These are phyloP conservation scores for Ganoderma lingzhi DNA, from an alignment of 1,284 basidiomycete genomes.

Conservation along the genomic window DNA sequence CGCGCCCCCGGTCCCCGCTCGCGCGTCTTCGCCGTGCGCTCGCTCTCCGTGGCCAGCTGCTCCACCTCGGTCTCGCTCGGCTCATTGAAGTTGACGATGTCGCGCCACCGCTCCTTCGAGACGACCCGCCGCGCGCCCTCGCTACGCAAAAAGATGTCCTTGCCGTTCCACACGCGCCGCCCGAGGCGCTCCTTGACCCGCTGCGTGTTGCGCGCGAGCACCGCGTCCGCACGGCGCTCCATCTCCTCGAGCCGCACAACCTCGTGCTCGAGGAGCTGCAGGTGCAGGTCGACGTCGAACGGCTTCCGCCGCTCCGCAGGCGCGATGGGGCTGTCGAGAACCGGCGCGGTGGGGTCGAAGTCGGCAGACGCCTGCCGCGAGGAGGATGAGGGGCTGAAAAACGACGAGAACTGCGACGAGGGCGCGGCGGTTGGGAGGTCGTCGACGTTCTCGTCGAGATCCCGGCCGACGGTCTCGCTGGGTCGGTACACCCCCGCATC, in stretches of 20 bases:
- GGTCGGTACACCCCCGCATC: constrained; percentile 24
- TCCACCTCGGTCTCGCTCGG: constrained; percentile 18
- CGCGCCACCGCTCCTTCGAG: constrained; percentile 46
- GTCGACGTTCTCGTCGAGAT: constrained; percentile 11
- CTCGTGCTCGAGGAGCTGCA: constrained; percentile 62
- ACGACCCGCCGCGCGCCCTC: constrained; percentile 41
- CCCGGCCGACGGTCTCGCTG: not conserved
- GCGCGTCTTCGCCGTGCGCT: not conserved
- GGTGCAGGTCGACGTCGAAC: constrained; percentile 64
- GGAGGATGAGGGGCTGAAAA: constrained; percentile 34
- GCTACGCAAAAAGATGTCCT: constrained; percentile 59
- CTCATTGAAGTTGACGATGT: constrained; percentile 41
- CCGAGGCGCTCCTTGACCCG: constrained; percentile 74
- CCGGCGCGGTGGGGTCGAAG: not conserved
- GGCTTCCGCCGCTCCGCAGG: constrained; percentile 36
- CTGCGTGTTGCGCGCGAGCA: constrained; percentile 59
- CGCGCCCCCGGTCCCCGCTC: not conserved
- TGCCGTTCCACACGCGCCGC: constrained; percentile 70
- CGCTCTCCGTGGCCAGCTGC: not conserved
- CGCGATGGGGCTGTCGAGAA: not conserved
- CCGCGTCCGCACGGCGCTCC: constrained; percentile 47
- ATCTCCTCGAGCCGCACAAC: constrained; percentile 56
- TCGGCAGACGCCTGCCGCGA: not conserved
- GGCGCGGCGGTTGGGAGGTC: constrained; percentile 19
- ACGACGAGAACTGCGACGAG: constrained; percentile 30